Evolutionary conservation across 2,329 filamentous ascomycete genomes (phyloP), one percentile per base, ranked within the genome.

Genomic region (Fusarium praegraminearum): DNA sequence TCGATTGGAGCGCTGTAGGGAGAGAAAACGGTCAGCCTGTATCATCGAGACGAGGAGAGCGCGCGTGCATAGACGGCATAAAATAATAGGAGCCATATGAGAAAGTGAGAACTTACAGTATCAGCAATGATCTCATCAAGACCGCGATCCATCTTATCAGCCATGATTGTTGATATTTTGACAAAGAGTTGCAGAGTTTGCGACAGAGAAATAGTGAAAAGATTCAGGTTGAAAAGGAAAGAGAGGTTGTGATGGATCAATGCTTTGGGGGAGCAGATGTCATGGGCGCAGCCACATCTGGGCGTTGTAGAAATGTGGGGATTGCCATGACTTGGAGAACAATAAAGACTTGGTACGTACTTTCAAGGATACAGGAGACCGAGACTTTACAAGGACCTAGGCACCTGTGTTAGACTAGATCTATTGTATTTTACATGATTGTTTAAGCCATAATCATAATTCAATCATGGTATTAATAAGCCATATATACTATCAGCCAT

Each of bases 121-220:
- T 87, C 84, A 61, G 83, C 84, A 70, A 87, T 85, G 73, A 87
- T 87, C 76, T 87, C 85, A 76, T 87, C 85, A 33, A 87, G 83
- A 61, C 84, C 86, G 71, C 83, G 84, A 71, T 86, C 84, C 83
- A 87, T 85, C 65, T 81, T 83, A 65, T 78, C 77, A 56, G 78
- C 74, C 80, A 81, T 82, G 57, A 40, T 74, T 74, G 62, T 33
- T 46, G 62, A n/a, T 43, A 43, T 40, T 38, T 57, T 26, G 46
- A 50, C 26, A 26, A 62, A 54, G 45, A 41, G 49, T 40, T 53
- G 28, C 13, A 52, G 30, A 43, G 30, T 55, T 41, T 30, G 40
- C 28, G 47, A 53, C 26, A 28, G 49, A 40, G 24, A 41, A 40
- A 22, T 40, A 30, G 47, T 20, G 22, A 22, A 40, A 26, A 30